Base-by-base conservation (phyloP, 139 green algal species). In the Eudorina sp. region DNA sequence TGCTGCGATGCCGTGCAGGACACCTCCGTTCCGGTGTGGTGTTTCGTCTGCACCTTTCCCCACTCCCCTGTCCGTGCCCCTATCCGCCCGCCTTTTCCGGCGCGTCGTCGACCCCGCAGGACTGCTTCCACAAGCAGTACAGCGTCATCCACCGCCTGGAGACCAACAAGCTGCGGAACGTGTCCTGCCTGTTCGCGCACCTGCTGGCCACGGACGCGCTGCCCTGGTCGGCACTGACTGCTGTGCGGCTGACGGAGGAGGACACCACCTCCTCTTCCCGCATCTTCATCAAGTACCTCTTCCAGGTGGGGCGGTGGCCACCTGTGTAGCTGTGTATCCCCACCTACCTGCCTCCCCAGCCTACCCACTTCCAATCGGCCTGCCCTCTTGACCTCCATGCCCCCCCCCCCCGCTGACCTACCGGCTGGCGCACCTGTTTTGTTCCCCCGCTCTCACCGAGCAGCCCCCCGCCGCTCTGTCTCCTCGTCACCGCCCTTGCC, bases 231-330 rank as follows among this genome's bases (percentile, higher is more conserved):
- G 94, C 97, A 77, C 87, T 99, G 82, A 38, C 72, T 0, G 94
- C 91, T 86, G 97, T 99, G 23, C 91, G 94, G 0, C 89, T 99
- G 27, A 99, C 98, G 0, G 98, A 99, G 91, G 98, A 99, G 41
- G 97, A 99, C 87, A 99, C 98, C 66, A 99, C 98, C 41, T 99
- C 96, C 40, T 97, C 95, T 29, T 97, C 95, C 19, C 95, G 98
- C 82, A 99, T 99, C 92, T 99, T 99, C 94, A 98, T 99, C 93
- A 99, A 99, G 91, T 98, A 99, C 92, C 94, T 99, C 40, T 99
- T 99, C 93, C 96, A 98, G 92, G 93, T 95, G 86, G 3, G 82
- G n/a, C n/a, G n/a, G n/a, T n/a, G n/a, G n/a, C n/a, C n/a, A n/a
- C n/a, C n/a, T n/a, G n/a, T n/a, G n/a, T n/a, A n/a, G n/a, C n/a